Evolutionary conservation across 768 basidiomycete genomes (phyloP).

Genomic region (Lactarius vividus): DNA sequence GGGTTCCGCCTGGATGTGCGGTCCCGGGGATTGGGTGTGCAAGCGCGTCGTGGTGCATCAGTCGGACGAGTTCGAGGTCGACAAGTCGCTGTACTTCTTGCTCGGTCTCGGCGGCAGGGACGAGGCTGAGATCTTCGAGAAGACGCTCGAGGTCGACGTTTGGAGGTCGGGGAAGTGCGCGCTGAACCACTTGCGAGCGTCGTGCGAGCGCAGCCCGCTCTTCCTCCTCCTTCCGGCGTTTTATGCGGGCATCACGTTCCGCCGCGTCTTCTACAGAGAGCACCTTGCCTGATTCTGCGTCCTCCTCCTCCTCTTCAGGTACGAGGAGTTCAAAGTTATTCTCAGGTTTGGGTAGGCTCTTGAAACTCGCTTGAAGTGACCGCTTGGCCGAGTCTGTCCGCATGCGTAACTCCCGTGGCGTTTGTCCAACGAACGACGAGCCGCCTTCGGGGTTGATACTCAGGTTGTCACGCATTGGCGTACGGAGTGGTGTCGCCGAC

Average conservation of each 20-base stretch:
- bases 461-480: conserved; percentile 91
- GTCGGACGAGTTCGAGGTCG: conserved; percentile 69
- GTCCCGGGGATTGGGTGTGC: conserved; percentile 88
- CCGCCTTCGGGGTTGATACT: conserved; percentile 78
- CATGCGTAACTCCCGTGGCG: conserved; percentile 73
- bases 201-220: conserved; percentile 77
- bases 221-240: conserved; percentile 67
- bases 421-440: conserved; percentile 53
- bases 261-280: conserved; percentile 84
- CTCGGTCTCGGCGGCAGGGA: conserved; percentile 39
- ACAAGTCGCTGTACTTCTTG: conserved; percentile 53
- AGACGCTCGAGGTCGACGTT: conserved; percentile 72
- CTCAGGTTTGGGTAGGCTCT: conserved; percentile 84
- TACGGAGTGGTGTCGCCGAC: conserved; percentile 80
- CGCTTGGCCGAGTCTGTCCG: conserved; percentile 65
- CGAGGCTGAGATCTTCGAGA: conserved; percentile 54
- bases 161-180: conserved; percentile 79
- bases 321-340: conserved; percentile 96
- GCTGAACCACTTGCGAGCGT: conserved; percentile 77
- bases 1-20: conserved; percentile 64
- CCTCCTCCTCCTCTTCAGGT: conserved; percentile 68
- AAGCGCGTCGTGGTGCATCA: conserved; percentile 87
- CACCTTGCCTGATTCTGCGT: conserved; percentile 35
- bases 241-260: conserved; percentile 78
- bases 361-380: conserved; percentile 77